Evolutionary conservation across 2,329 filamentous ascomycete species (phyloP).

Genomic region (Pseudogymnoascus verrucosus): DNA sequence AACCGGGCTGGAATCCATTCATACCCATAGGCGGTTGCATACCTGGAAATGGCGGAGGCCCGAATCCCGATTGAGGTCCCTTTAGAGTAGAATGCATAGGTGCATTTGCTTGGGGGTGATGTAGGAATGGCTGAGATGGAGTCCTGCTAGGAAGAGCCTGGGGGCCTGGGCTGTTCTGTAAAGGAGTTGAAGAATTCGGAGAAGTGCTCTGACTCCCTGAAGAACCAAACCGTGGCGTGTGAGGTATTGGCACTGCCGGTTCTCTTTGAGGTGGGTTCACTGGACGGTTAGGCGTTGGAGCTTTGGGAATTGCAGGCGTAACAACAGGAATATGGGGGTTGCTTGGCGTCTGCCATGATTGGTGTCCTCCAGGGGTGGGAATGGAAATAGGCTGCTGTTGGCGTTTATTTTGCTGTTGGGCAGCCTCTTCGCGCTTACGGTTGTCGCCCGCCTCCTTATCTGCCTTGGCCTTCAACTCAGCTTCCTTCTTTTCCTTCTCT

Average conservation of each 20-base stretch:
- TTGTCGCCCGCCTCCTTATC: conserved; percentile 42
- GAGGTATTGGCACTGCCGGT: conserved; percentile 59
- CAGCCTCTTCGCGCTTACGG: conserved; percentile 37
- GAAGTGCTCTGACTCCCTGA: conserved; percentile 49
- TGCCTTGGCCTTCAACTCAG: conserved; percentile 40
- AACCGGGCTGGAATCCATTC: conserved; percentile 42
- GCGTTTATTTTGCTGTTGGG: conserved; percentile 34
- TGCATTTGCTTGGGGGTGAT: conserved; percentile 56
- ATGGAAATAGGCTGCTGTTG: conserved; percentile 35
- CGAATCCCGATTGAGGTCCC: conserved; percentile 46
- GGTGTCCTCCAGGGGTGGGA: conserved; percentile 48
- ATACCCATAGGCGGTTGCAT: conserved; percentile 47
- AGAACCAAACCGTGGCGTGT: conserved; percentile 56
- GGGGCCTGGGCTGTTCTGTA: conserved; percentile 57
- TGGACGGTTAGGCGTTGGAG: conserved; percentile 70
- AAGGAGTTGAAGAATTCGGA: conserved; percentile 53
- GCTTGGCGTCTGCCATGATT: conserved; percentile 50
- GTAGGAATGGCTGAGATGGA: conserved; percentile 39
- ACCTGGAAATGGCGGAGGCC: conserved; percentile 34
- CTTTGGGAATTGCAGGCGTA: conserved; percentile 75
- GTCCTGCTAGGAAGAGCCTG: conserved; percentile 55
- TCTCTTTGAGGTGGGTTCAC: conserved; percentile 65
- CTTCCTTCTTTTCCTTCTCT: conserved; percentile 50
- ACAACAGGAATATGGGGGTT: conserved; percentile 71
- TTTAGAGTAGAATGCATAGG: conserved; percentile 51